Evolutionary conservation across 805 yeast genomes (phyloP), one percentile per base, ranked within the genome.

Genomic region (Candida sanyiensis): DNA sequence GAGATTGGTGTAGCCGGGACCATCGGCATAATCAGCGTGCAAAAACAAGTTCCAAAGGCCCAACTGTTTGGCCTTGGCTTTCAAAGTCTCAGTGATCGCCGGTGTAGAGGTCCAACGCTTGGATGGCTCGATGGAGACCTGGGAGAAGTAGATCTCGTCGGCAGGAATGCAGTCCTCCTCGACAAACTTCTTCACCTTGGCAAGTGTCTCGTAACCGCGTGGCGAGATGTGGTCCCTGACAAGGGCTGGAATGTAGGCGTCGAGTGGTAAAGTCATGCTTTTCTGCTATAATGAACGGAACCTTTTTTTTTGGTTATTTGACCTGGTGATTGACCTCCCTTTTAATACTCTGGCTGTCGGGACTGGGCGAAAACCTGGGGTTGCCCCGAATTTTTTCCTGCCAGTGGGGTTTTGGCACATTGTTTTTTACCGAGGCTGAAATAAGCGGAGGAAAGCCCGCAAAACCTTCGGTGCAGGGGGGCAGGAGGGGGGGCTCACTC

Each of bases 21-120:
- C 76, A 42, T 53, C 69, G 12, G 52, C 47, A 67, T 74, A 51
- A 52, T 68, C 54, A 31, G 65, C 63, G 25, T 47, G 75, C 56
- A 52, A 37, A 46, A 77, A 77, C 63, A 78, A 54, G 54, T 77
- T 78, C 83, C 82, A 77, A 13, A 78, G 61, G 0, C 81, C 81
- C 41, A 68, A 58, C 34, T 61, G 60, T 42, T 61, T 62, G 7
- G 83, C 82, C 49, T 72, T 72, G 3, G 40, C 52, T 61, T 76
- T 77, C 45, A 78, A 59, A n/a, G 62, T 62, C 40, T 73, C 79
- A 13, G 69, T 61, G 27, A 74, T 61, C 20, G 63, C 59, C 1
- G 82, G 81, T 0, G 66, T 62, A 2, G 49, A 37, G 3, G 52
- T 53, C 80, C 81, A 77, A 47, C 81, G 63, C 31, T 51, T 44